Evolutionary conservation across 1,139 yeast genomes (phyloP).

Genomic region (Schwanniomyces etchellsii): DNA sequence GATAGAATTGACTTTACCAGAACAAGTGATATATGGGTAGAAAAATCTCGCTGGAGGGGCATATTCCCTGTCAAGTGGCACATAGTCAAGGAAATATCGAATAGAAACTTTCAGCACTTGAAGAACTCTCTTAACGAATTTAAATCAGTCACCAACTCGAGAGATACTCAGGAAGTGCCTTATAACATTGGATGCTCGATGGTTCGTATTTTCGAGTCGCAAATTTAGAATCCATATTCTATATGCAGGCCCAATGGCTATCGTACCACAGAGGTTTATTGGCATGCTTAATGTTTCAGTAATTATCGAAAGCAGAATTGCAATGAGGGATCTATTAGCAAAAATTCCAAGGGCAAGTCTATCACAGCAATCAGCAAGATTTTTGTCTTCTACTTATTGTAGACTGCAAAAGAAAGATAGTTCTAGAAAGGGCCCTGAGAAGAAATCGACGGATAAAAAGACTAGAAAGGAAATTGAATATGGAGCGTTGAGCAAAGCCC

Average conservation of each 20-base stretch:
- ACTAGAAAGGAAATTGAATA: constrained; percentile 17
- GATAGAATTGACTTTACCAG: constrained; percentile 29
- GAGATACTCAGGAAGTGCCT: constrained; percentile 54
- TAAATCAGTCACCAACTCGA: constrained; percentile 52
- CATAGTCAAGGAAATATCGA: constrained; percentile 45
- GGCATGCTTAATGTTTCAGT: too few relatives aligned
- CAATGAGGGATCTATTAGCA: too few relatives aligned
- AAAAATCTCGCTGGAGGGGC: constrained; percentile 45
- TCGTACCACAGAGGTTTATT: too few relatives aligned
- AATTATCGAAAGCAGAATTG: too few relatives aligned
- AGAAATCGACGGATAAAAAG: too few relatives aligned
- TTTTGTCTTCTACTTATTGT: too few relatives aligned
- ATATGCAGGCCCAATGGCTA: too few relatives aligned
- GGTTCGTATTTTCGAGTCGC: constrained; percentile 38
- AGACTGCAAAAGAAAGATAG: too few relatives aligned
- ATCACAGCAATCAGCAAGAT: neutral
- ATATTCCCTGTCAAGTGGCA: constrained; percentile 51
- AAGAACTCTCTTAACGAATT: constrained; percentile 39
- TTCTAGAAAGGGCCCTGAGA: too few relatives aligned
- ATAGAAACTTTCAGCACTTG: constrained; percentile 39
- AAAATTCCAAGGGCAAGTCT: neutral
- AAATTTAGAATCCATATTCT: constrained; percentile 13
- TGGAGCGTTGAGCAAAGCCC: constrained; percentile 50
- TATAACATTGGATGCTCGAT: constrained; percentile 42
- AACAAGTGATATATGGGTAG: constrained; percentile 44